A percentile compares a stretch with the other conserved stretches of the same genome.
phyloP scores from a whole-genome alignment of 2,329 filamentous ascomycete genomes.

The Fusarium sp. region DNA sequence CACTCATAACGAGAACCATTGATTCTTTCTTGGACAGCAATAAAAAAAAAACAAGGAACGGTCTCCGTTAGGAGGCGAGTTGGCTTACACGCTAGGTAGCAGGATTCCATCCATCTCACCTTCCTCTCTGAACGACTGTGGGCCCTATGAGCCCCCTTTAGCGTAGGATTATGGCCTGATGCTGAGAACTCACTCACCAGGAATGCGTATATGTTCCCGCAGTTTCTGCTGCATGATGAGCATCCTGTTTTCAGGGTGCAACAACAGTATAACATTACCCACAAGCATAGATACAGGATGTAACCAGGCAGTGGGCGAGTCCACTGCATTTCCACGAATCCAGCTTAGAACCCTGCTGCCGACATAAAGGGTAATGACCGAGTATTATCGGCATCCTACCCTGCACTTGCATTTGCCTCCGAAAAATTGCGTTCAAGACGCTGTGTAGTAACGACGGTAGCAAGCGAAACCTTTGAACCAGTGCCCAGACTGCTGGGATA shows the following conservation, averaged over 20 bases:
- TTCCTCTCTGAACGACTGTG: slow-evolving; percentile 14
- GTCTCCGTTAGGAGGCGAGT: background rate
- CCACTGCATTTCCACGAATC: slow-evolving; percentile 1
- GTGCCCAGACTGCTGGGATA: slow-evolving; percentile 10
- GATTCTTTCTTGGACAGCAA: background rate
- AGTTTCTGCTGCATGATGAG: slow-evolving; percentile 2
- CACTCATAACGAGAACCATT: slow-evolving; percentile 2
- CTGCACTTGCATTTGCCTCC: background rate
- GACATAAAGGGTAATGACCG: slow-evolving; percentile 11
- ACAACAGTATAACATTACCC: background rate
- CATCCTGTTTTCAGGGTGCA: background rate
- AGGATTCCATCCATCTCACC: background rate
- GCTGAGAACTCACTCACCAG: background rate
- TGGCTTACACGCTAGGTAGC: background rate
- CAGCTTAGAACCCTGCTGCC: background rate
- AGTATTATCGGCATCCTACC: slow-evolving; percentile 15
- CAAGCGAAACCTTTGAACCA: background rate
- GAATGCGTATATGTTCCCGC: slow-evolving; percentile 9
- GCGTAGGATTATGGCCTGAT: slow-evolving; percentile 31
- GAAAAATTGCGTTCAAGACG: background rate
- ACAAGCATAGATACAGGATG: background rate
- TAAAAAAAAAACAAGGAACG: slow-evolving; percentile 19
- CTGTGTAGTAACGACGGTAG: background rate
- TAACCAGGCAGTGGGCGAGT: background rate
- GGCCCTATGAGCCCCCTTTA: slow-evolving; percentile 16